Percentiles rank a stretch among this genome's conserved stretches.
Evolutionary conservation across 176 grass and related monocot genomes (phyloP).

Genomic region (Thalia dealbata): DNA sequence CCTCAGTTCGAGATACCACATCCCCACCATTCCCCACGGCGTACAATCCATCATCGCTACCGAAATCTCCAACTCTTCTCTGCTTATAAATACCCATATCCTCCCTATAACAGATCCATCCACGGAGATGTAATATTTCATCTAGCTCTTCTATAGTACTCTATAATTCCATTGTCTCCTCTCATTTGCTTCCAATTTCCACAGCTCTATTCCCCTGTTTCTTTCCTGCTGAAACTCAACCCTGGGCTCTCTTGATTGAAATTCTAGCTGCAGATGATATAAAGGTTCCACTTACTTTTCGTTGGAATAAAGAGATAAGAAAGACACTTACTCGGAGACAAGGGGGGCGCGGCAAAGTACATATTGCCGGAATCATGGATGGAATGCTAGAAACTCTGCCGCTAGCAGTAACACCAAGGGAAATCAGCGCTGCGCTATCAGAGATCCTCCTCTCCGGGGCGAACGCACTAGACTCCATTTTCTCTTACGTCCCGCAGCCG

Average conservation of each 20-base stretch:
- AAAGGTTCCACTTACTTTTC: not conserved
- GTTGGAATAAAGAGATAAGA: not conserved
- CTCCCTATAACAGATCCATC: not conserved
- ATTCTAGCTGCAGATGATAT: not conserved
- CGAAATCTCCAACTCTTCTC: not conserved
- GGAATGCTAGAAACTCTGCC: not conserved
- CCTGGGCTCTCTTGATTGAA: not conserved
- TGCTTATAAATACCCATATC: slow-evolving; percentile 1
- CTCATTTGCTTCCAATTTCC: not conserved
- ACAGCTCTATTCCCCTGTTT: not conserved
- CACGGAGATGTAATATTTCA: not conserved
- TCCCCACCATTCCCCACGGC: not conserved
- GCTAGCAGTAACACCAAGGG: slow-evolving; percentile 15
- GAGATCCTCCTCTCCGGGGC: slow-evolving; percentile 46
- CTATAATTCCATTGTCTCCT: not conserved
- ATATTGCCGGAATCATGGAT: slow-evolving; percentile 1
- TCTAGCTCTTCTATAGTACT: not conserved
- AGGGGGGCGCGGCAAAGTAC: not conserved
- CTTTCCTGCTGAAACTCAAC: not conserved
- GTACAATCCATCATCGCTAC: not conserved
- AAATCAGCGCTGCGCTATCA: slow-evolving; percentile 45
- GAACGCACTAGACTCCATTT: slow-evolving; percentile 71
- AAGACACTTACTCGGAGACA: not conserved
- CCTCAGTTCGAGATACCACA: not conserved
- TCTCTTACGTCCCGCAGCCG: slow-evolving; percentile 46